Conservation (phyloP, 306 rosid genomes). For the Acacia confusa region DNA sequence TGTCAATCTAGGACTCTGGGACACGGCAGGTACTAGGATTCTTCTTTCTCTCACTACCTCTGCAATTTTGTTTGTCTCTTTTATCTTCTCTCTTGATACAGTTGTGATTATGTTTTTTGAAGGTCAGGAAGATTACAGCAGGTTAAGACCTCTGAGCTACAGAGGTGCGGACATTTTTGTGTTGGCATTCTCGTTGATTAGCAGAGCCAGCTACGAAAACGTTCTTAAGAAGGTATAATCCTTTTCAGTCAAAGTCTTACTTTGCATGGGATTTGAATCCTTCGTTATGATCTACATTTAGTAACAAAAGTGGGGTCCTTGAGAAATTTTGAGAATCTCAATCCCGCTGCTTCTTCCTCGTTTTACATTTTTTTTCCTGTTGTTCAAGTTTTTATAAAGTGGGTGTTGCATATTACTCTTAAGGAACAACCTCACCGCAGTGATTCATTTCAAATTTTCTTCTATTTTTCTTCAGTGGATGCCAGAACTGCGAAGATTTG, state of each 20-base stretch:
- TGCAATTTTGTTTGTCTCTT: background rate
- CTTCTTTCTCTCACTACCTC: background rate
- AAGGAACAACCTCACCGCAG: background rate
- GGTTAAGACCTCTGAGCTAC: slow-evolving; percentile 95
- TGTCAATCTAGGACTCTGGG: slow-evolving; percentile 96
- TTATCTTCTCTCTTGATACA: background rate
- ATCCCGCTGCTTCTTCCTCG: background rate
- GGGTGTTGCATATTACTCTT: background rate
- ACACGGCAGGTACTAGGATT: slow-evolving; percentile 79
- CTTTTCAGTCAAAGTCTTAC: slow-evolving; percentile 9
- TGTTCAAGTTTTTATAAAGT: slow-evolving; percentile 24
- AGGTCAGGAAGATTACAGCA: slow-evolving; percentile 99
- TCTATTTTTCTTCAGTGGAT: slow-evolving; percentile 66
- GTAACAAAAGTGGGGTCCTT: background rate
- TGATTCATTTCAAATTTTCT: slow-evolving; percentile 24
- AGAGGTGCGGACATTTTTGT: slow-evolving; percentile 97
- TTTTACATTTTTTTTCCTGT: background rate
- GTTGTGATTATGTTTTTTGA: slow-evolving; percentile 33
- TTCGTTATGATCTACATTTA: background rate
- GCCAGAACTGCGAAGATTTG: slow-evolving; percentile 96
- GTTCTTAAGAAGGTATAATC: slow-evolving; percentile 83
- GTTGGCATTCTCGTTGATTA: slow-evolving; percentile 84
- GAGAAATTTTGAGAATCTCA: background rate
- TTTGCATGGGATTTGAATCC: background rate
- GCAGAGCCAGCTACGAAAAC: slow-evolving; percentile 94